Evolutionary conservation across 805 yeast genomes (phyloP).

Genomic region (Huiozyma naganishii): DNA sequence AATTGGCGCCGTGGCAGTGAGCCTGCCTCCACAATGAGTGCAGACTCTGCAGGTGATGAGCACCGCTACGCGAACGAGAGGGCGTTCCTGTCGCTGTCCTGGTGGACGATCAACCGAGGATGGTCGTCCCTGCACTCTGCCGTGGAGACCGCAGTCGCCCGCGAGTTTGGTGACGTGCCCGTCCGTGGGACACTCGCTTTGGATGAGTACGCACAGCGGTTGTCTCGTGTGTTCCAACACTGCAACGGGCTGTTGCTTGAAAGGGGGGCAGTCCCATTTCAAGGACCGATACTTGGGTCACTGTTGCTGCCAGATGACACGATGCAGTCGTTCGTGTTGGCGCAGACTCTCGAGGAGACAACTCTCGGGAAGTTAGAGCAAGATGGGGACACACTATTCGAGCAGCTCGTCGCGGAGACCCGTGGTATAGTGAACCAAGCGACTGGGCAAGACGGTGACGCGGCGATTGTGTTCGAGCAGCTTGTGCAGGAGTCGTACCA

Average conservation of each 20-base stretch:
- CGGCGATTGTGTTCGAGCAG: not conserved
- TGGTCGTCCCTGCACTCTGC: constrained; percentile 62
- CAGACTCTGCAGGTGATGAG: not conserved
- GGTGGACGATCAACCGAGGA: constrained; percentile 91
- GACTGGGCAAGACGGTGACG: not conserved
- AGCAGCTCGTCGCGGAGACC: not conserved
- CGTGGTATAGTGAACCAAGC: not conserved
- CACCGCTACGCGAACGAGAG: constrained; percentile 50
- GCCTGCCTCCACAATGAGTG: not conserved
- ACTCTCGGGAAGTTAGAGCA: constrained; percentile 25
- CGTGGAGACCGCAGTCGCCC: constrained; percentile 46
- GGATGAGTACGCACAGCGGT: constrained; percentile 43
- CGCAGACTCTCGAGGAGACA: constrained; percentile 39
- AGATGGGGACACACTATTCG: constrained; percentile 6
- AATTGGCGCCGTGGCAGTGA: constrained; percentile 1
- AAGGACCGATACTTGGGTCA: constrained; percentile 6
- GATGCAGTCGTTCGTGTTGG: constrained; percentile 42
- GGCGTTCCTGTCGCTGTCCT: constrained; percentile 72
- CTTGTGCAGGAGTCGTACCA: not conserved
- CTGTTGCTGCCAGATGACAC: constrained; percentile 40
- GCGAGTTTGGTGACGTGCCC: constrained; percentile 49
- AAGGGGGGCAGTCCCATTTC: constrained; percentile 15
- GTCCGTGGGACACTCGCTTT: constrained; percentile 64
- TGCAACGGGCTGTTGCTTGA: constrained; percentile 20
- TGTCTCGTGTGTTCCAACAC: constrained; percentile 28